Evolutionary conservation across 2,329 filamentous ascomycete species (phyloP).

Genomic region (Colletotrichum sp.): DNA sequence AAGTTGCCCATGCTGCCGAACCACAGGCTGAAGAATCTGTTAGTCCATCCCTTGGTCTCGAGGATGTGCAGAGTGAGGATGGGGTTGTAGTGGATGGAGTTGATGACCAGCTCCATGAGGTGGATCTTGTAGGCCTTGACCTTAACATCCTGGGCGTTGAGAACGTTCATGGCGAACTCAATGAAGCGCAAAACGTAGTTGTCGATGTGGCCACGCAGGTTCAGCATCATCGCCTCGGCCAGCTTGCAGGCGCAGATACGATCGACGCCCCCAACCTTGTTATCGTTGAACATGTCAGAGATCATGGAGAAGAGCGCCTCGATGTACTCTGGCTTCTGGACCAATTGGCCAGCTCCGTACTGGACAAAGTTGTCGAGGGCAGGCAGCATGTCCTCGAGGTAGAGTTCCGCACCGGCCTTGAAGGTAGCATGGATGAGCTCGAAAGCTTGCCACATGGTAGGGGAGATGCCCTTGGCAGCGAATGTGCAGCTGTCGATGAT

Average conservation of each 20-base stretch:
- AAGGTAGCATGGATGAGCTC: conserved; percentile 96
- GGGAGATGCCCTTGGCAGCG: conserved; percentile 92
- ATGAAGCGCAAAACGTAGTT: conserved; percentile 89
- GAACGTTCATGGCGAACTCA: conserved; percentile 82
- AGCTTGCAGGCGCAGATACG: conserved; percentile 97
- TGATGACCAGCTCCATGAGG: conserved; percentile 98
- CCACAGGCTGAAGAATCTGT: conserved; percentile 99
- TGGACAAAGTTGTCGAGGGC: conserved; percentile 98
- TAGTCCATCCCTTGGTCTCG: conserved; percentile 93
- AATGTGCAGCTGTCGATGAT: conserved; percentile 99
- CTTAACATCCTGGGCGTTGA: conserved; percentile 77
- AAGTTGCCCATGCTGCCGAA: conserved; percentile 96
- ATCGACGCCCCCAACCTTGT: conserved; percentile 92
- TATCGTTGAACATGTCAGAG: conserved; percentile 89
- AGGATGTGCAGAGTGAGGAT: conserved; percentile 82
- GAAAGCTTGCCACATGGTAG: conserved; percentile 98
- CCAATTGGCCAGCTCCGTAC: conserved; percentile 81
- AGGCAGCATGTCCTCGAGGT: conserved; percentile 98
- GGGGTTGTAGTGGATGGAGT: conserved; percentile 97
- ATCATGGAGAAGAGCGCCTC: conserved; percentile 94
- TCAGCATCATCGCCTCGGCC: conserved; percentile 96
- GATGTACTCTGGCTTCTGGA: conserved; percentile 85
- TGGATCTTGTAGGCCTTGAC: conserved; percentile 95
- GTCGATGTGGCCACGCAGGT: conserved; percentile 86
- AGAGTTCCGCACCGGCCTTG: conserved; percentile 95